phyloP scores from a whole-genome alignment of 2,329 filamentous ascomycete species.

The Hymenoscyphus occultus region DNA sequence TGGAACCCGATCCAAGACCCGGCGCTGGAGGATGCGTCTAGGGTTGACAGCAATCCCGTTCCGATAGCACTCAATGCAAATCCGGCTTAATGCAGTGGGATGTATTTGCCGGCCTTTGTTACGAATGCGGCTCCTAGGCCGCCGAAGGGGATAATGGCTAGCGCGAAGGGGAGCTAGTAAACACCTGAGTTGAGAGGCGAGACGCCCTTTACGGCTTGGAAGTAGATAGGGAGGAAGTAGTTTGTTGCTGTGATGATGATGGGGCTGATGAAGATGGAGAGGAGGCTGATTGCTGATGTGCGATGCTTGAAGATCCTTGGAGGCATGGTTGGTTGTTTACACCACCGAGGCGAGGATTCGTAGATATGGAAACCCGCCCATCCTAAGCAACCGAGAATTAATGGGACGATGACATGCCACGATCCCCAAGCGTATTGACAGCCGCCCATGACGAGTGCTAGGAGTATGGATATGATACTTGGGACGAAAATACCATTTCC shows the following conservation, averaged over 20 bases:
- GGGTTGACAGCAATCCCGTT: background rate
- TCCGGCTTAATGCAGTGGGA: background rate
- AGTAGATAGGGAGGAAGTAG: constrained; percentile 12
- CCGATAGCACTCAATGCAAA: background rate
- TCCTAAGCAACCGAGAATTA: constrained; percentile 34
- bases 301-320: background rate
- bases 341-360: background rate
- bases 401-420: constrained; percentile 32
- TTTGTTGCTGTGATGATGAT: background rate
- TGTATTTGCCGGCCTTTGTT: background rate
- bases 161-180: background rate
- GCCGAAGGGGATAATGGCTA: constrained; percentile 27
- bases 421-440: constrained; percentile 12
- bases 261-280: constrained; percentile 21
- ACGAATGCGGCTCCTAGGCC: background rate
- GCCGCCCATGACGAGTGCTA: constrained; percentile 33
- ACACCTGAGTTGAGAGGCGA: background rate
- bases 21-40: background rate
- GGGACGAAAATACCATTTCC: constrained; percentile 44
- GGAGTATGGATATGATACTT: constrained; percentile 41
- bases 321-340: background rate
- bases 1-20: background rate
- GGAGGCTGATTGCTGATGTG: constrained; percentile 36
- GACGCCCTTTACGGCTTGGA: constrained; percentile 5
- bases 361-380: background rate